Base-by-base conservation (phyloP, 1,284 basidiomycete genomes). In the Ganoderma sinense region DNA sequence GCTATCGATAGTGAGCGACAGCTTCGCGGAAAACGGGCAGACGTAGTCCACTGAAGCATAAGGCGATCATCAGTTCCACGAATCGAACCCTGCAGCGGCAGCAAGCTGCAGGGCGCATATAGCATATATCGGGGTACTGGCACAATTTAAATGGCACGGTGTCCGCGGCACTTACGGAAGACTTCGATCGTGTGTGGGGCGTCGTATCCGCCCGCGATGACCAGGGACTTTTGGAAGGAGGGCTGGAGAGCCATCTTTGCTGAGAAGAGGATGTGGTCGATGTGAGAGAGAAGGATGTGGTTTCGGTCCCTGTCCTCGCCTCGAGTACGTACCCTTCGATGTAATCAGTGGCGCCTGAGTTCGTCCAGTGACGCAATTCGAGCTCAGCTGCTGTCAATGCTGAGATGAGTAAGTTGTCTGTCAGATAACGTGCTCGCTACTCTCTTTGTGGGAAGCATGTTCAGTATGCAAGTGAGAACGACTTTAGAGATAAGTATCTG, bases 151-250 rank as follows among this genome's bases (percentile, higher is more conserved):
- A 2, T 0, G 18, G 20, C 4, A 10, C 5, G 36, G 36, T 39
- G 36, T 39, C 36, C 36, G 36, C 33, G 2, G 23, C 4, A 79
- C 91, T 77, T 77, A 92, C 93, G 80, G 80, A 94, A 96, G 66
- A 97, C 83, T 71, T 97, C 96, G 67, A 98, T 86, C 1, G 93
- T 94, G 78, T 98, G 95, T 0, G 92, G 90, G 0, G 95, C 88
- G 41, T 87, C 80, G 59, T 84, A 80, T 29, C 79, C 80, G 43
- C 97, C 97, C 10, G 87, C 85, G 74, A 97, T 85, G 62, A 93
- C 82, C 62, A 95, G 86, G 65, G 94, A 90, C 33, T 86, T 83
- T 39, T 69, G 72, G 66, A 97, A 89, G 62, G 89, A 88, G 6
- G 93, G 93, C 82, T 93, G 94, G 62, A 97, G 86, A 66, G 96